Base-by-base conservation (phyloP, 1,139 yeast species). In the Candida dubliniensis region DNA sequence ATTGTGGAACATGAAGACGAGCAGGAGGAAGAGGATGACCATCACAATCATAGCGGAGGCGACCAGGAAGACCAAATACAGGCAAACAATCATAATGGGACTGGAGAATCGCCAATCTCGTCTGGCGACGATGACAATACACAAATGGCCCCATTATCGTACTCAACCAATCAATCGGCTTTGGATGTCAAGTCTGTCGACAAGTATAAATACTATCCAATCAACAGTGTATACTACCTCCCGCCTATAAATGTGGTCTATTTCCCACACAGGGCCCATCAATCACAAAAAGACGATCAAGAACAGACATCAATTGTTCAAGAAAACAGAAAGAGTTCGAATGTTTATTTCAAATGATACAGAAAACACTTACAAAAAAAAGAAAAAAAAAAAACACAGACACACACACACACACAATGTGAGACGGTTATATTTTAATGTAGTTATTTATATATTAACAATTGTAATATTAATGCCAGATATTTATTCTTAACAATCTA, bases 181-280 rank as follows among this genome's bases (percentile, higher is more conserved):
- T 38, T 52, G 23, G 56, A 57, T 41, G 40, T 54, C 15, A 54
- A 52, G 27, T 40, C 46, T 7, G 53, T 55, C 15, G 60, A 58
- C 24, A 57, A 62, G 31, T 79, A 79, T 56, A 78, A 77, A 51
- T 79, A 79, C 50, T 78, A 77, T 58, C 83, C 84, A 1, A 74
- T 79, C 44, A 77, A 80, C 45, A 70, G 67, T 48, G 81, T 77
- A 33, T 79, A 79, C 55, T 79, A 79, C 59, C 63, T 78, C 42
- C 82, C 83, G 8, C 84, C 84, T 1, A 78, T 79, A 26, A 80
- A 79, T 55, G 81, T 75, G 42, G 83, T 79, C 8, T 79, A 79
- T 55, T 74, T 79, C 49, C 84, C 84, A 1, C 84, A 79, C 55
- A 72, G 82, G 6, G 80, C 76, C 2, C 83, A 78, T 45, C 63